Percentiles rank a stretch among this genome's conserved stretches.
Evolutionary conservation across 2,329 filamentous ascomycete species (phyloP).

Genomic region (Pseudonectria foliicola): DNA sequence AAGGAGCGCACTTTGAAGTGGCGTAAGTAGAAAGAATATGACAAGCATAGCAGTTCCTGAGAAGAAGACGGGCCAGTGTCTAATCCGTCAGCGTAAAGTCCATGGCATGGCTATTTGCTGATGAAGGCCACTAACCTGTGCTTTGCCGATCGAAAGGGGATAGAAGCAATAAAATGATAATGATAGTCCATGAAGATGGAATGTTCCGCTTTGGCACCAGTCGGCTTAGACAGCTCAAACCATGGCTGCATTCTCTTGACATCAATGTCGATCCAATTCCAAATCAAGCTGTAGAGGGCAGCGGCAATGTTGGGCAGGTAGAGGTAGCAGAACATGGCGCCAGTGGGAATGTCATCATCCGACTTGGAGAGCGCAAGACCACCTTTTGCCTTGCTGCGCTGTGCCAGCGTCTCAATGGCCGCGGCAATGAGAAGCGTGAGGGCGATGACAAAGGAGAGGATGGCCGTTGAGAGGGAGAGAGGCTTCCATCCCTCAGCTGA

Average conservation of each 20-base stretch:
- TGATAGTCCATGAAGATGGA: constrained; percentile 50
- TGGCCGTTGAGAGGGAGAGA: constrained; percentile 19
- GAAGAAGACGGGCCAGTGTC: constrained; percentile 48
- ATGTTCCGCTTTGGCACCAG: constrained; percentile 35
- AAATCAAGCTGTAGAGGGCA: constrained; percentile 47
- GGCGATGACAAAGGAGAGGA: constrained; percentile 30
- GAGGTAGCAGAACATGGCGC: constrained; percentile 33
- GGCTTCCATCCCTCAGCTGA: constrained; percentile 19
- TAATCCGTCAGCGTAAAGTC: constrained; percentile 11
- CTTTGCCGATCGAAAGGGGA: constrained; percentile 24
- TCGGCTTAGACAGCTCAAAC: constrained; percentile 44
- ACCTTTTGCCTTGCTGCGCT: constrained; percentile 30
- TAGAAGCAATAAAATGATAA: constrained; percentile 27
- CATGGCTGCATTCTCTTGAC: constrained; percentile 53
- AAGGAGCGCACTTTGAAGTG: constrained; percentile 49
- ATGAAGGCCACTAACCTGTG: constrained; percentile 27
- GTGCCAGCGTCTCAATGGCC: constrained; percentile 37
- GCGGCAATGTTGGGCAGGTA: constrained; percentile 49
- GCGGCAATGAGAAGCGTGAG: constrained; percentile 33
- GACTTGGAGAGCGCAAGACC: constrained; percentile 30
- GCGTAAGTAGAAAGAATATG: constrained; percentile 49
- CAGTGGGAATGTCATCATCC: constrained; percentile 26
- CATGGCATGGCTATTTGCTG: constrained; percentile 11
- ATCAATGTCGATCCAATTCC: constrained; percentile 55
- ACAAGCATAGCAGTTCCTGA: constrained; percentile 40